phyloP scores from a whole-genome alignment of 2,329 filamentous ascomycete genomes.

The Apiospora hydei region DNA sequence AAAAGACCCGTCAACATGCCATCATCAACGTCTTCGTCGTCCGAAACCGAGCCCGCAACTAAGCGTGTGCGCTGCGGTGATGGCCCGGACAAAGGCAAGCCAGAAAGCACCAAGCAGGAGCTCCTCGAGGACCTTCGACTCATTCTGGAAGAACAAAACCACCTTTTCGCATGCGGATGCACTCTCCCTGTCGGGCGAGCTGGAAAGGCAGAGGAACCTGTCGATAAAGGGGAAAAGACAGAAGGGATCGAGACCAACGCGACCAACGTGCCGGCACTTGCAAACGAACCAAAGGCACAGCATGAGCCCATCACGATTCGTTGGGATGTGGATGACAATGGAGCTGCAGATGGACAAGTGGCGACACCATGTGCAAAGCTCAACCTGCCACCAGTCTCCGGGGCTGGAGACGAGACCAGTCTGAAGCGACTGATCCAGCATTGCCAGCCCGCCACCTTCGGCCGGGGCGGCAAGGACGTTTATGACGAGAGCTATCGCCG shows the following conservation, averaged over 20 bases:
- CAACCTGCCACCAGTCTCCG: background rate
- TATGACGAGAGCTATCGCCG: constrained; percentile 60
- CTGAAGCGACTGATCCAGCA: background rate
- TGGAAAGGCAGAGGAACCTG: background rate
- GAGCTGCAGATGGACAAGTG: background rate
- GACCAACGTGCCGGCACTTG: background rate
- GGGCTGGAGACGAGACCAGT: background rate
- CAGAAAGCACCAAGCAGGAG: background rate
- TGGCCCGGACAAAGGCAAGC: background rate
- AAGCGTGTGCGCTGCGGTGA: background rate
- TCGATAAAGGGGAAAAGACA: background rate
- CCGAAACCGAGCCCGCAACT: too few species aligned
- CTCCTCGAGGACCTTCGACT: background rate
- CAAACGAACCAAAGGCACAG: background rate
- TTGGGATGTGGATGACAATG: background rate
- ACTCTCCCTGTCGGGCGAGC: background rate
- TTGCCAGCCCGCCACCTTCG: constrained; percentile 55
- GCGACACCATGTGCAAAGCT: background rate
- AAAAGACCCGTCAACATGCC: background rate
- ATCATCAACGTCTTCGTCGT: background rate
- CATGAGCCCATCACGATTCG: background rate
- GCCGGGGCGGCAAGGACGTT: constrained; percentile 52
- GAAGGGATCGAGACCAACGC: background rate
- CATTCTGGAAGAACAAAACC: background rate
- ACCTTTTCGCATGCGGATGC: background rate